Evolutionary conservation across 331 rosid genomes (phyloP).

Genomic region (Malus hybrid): DNA sequence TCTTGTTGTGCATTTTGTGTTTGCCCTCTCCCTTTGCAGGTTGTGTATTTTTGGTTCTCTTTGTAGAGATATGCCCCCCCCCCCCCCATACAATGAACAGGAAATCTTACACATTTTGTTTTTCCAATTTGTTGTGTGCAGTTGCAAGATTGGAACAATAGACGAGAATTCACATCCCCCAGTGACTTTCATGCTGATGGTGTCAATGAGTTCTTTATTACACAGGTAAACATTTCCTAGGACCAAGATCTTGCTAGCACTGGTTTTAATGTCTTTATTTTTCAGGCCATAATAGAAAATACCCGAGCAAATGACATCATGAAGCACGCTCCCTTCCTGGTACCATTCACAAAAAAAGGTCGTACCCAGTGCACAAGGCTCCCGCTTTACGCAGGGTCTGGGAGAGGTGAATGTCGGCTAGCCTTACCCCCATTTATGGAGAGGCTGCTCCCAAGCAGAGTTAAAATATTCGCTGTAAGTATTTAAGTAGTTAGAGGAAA

Average conservation of each 20-base stretch:
- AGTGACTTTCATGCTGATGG: constrained; percentile 93
- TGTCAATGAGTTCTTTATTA: constrained; percentile 88
- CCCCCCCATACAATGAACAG: background rate
- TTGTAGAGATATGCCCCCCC: background rate
- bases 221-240: constrained; percentile 58
- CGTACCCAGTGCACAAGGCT: too few species aligned
- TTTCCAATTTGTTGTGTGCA: constrained; percentile 20
- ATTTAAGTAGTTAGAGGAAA: constrained; percentile 1
- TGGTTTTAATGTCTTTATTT: constrained; percentile 9
- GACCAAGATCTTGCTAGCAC: background rate
- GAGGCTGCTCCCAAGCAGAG: constrained; percentile 99
- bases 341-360: too few species aligned
- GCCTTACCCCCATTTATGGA: too few species aligned
- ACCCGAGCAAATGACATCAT: constrained; percentile 84
- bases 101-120: background rate
- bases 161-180: constrained; percentile 78
- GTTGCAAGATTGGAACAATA: constrained; percentile 99
- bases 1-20: background rate
- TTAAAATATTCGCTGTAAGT: constrained; percentile 84
- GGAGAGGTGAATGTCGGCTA: too few species aligned
- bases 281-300: constrained; percentile 68
- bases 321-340: constrained; percentile 76
- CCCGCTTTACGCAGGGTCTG: too few species aligned
- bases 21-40: background rate
- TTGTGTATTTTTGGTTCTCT: constrained; percentile 4